Conservation (phyloP, 2,329 filamentous ascomycete species). For the Talaromyces albobiverticillius region DNA sequence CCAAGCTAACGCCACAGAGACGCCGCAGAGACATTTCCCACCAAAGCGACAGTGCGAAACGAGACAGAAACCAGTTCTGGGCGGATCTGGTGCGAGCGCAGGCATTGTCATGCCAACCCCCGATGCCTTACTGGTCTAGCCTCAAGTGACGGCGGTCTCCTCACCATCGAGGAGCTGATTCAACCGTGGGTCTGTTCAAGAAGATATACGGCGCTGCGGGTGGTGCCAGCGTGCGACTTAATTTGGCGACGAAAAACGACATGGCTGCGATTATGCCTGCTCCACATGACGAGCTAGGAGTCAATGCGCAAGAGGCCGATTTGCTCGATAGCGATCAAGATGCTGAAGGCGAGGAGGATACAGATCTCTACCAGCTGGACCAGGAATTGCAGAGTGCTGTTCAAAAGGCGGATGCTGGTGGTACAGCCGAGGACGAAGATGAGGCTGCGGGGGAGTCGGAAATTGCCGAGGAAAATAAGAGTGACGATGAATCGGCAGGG, state of each 20-base stretch:
- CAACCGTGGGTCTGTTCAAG: conserved; percentile 15
- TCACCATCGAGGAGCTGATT: conserved; percentile 21
- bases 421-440: conserved; percentile 25
- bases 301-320: conserved; percentile 31
- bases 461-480: conserved; percentile 25
- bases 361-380: conserved; percentile 40
- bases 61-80: neutral
- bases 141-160: conserved; percentile 26
- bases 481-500: conserved; percentile 20
- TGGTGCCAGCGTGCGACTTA: conserved; percentile 19
- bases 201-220: conserved; percentile 12
- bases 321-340: conserved; percentile 41
- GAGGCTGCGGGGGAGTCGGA: conserved; percentile 34
- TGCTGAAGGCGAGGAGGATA: conserved; percentile 44
- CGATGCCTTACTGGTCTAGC: conserved; percentile 26
- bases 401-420: conserved; percentile 33
- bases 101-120: conserved; percentile 14
- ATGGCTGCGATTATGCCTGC: conserved; percentile 43
- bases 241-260: conserved; percentile 35
- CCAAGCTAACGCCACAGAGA: conserved; percentile 12
- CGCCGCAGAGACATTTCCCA: too few species aligned
- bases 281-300: conserved; percentile 33
- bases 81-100: neutral
- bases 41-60: conserved; percentile 4
- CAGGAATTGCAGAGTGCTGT: conserved; percentile 38